Evolutionary conservation across 768 basidiomycete species (phyloP), one percentile per base, ranked within the genome.

Genomic region (Clitopilus hobsonii): DNA sequence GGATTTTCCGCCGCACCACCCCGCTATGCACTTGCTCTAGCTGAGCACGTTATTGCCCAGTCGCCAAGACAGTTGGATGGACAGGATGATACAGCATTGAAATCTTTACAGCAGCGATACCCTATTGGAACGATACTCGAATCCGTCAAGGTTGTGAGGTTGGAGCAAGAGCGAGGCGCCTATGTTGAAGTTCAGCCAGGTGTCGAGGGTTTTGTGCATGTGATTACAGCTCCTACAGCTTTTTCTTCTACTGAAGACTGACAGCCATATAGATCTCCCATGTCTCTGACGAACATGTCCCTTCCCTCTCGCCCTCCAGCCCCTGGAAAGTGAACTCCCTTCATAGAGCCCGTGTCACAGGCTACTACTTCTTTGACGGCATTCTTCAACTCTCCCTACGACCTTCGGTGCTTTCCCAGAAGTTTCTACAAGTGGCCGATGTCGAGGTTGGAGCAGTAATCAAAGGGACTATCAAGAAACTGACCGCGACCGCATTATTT

Each of bases 311-410:
- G 5, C 69, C 78, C n/a, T 83, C 86, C 20, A 89, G 91, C 16
- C 80, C 87, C 20, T 98, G 89, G 89, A 90, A 85, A 68, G 64
- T 82, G 52, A 89, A 86, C 13, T 85, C 92, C 6, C 69, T 84
- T 1, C 96, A 98, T 65, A 77, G 81, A 51, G 94, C 91, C 2
- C 86, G 97, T 48, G 91, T 98, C 2, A 87, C 88, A 10, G 94
- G 94, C 1, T 85, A 88, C 67, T 88, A 91, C 59, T 75, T 80
- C 0, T 80, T 98, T 48, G 97, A 99, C 63, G 94, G 94, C 3
- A 73, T 94, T 50, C 71, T 98, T 23, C 91, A 94, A 60, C 76
- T 98, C n/a, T 90, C 91, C 24, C 70, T 98, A 61, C 90, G 91
- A 58, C 76, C 84, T 6, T 91, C 90, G 2, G 73, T 97, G 27